Conservation (phyloP, 2,329 filamentous ascomycete species). For the Cercospora berteroae region DNA sequence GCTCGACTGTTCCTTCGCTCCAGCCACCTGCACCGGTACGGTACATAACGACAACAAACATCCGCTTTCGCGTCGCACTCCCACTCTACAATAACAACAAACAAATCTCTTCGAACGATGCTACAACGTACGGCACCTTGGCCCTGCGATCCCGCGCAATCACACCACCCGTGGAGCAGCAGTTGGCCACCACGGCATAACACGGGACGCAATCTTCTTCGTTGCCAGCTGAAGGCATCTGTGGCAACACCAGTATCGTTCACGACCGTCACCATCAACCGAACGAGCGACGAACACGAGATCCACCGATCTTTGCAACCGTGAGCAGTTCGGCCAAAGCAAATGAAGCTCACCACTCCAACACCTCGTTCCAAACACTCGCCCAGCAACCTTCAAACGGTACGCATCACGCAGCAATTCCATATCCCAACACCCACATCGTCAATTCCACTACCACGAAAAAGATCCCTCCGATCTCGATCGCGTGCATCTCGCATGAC, state of each 20-base stretch:
- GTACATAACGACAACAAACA: constrained; percentile 11
- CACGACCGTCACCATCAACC: neutral
- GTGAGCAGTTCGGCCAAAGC: neutral
- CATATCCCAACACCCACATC: neutral
- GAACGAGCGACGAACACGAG: neutral
- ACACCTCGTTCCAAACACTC: neutral
- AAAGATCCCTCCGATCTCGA: neutral
- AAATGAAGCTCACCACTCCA: neutral
- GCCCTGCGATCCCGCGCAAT: neutral
- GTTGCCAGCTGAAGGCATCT: neutral
- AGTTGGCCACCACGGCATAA: neutral
- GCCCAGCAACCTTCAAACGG: neutral
- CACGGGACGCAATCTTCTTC: neutral
- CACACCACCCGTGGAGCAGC: neutral
- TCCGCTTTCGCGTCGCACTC: constrained; percentile 2
- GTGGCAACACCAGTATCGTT: neutral
- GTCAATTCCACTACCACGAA: neutral
- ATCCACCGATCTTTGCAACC: neutral
- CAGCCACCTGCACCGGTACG: neutral
- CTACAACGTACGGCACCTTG: neutral
- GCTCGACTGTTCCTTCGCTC: neutral
- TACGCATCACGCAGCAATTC: neutral
- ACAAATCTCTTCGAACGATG: neutral
- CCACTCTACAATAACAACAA: constrained; percentile 8
- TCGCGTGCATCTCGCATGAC: neutral